A percentile compares a stretch with the other conserved stretches of the same genome.
Evolutionary conservation across 345 rosid species (phyloP).

Genomic region (Syzygium jambos): DNA sequence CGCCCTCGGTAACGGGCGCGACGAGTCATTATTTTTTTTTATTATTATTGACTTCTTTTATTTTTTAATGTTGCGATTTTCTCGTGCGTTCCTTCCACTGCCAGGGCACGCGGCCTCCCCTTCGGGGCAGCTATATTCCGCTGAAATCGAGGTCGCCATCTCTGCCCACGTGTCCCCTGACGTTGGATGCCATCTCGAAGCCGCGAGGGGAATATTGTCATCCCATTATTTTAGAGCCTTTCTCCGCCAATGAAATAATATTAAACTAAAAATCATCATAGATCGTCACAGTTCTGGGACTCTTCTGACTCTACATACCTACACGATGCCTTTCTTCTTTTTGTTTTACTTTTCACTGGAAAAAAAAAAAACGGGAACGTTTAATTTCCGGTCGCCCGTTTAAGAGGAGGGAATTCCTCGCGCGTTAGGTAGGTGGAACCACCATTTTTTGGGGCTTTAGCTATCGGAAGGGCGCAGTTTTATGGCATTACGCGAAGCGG

Average conservation of each 20-base stretch:
- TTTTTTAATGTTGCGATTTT: no score
- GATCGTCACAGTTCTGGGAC: not conserved
- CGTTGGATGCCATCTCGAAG: not conserved
- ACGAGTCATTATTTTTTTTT: not conserved
- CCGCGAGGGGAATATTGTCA: not conserved
- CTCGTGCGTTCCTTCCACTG: not conserved
- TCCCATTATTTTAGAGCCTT: not conserved
- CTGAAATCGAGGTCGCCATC: not conserved
- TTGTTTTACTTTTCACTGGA: fast-evolving
- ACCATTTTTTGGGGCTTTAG: not conserved
- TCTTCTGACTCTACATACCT: not conserved
- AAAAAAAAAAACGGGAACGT: not conserved
- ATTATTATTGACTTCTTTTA: not conserved
- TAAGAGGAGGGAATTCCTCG: not conserved
- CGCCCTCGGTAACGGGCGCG: not conserved
- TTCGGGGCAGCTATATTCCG: not conserved
- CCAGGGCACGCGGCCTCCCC: not conserved
- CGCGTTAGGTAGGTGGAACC: not conserved
- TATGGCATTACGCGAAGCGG: not conserved
- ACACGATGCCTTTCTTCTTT: not conserved
- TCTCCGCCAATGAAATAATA: not conserved
- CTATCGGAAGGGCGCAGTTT: not conserved
- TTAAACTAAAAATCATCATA: no score
- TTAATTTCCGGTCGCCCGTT: not conserved
- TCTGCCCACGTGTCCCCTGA: not conserved